phyloP scores from a whole-genome alignment of 139 green algal species.

The Astrephomene gubernaculifera region DNA sequence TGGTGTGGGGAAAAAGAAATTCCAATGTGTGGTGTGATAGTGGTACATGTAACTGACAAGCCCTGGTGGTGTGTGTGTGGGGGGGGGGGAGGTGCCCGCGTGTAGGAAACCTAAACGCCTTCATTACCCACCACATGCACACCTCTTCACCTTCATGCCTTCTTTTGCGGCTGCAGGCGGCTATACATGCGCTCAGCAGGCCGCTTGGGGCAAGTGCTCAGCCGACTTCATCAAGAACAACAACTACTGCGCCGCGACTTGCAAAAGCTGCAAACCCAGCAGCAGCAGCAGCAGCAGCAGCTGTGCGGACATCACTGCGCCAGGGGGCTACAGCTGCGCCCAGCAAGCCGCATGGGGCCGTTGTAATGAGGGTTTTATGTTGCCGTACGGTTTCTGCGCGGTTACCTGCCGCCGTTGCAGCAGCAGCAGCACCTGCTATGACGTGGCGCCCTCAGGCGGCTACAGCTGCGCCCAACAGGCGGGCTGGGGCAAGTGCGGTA shows the following conservation, averaged over 20 bases:
- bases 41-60: too few relatives aligned
- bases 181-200: slow-evolving; percentile 49
- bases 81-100: too few relatives aligned
- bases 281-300: not conserved
- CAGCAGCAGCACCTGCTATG: not conserved
- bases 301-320: slow-evolving; percentile 44
- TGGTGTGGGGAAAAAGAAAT: too few relatives aligned
- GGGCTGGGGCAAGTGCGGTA: slow-evolving; percentile 46
- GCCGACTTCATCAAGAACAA: not conserved
- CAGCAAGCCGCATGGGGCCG: slow-evolving; percentile 38
- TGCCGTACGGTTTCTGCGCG: slow-evolving; percentile 31
- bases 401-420: slow-evolving; percentile 29
- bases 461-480: slow-evolving; percentile 46
- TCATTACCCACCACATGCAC: too few relatives aligned
- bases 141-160: too few relatives aligned
- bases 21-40: too few relatives aligned
- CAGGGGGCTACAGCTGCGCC: slow-evolving; percentile 45
- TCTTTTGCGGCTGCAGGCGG: slow-evolving; percentile 18
- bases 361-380: slow-evolving; percentile 24
- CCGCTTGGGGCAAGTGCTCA: slow-evolving; percentile 32
- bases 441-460: slow-evolving; percentile 4
- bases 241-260: slow-evolving; percentile 38
- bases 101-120: too few relatives aligned
- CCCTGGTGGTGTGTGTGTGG: too few relatives aligned
- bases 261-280: not conserved